Percentiles rank a stretch among this genome's conserved stretches.
Conservation (phyloP, 306 rosid species). For the Castanopsis chinensis region DNA sequence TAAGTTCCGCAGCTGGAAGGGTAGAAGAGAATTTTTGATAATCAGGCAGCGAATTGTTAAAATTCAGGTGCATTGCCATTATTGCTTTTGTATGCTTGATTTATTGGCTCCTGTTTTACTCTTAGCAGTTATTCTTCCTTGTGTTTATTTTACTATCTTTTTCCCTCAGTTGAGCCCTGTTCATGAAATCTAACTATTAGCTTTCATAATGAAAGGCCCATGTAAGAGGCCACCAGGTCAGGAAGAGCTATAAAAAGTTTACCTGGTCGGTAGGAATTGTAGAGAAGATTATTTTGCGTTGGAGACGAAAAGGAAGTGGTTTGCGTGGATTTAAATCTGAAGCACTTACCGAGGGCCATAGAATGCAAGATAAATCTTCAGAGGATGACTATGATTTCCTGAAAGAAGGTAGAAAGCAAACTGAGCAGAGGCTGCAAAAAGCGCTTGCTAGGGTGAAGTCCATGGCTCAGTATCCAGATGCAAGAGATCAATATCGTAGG, state of each 20-base stretch:
- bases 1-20: slow-evolving; percentile 81
- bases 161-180: neutral
- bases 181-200: slow-evolving; percentile 17
- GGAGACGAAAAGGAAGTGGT: slow-evolving; percentile 89
- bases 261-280: slow-evolving; percentile 83
- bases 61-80: slow-evolving; percentile 60
- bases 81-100: neutral
- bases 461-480: slow-evolving; percentile 89
- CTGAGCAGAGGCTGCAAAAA: slow-evolving; percentile 75
- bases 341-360: slow-evolving; percentile 35
- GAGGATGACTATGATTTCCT: slow-evolving; percentile 73
- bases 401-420: slow-evolving; percentile 79
- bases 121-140: neutral
- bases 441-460: slow-evolving; percentile 91
- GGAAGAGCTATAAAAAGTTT: slow-evolving; percentile 61
- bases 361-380: slow-evolving; percentile 34
- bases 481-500: slow-evolving; percentile 81
- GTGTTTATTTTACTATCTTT: neutral
- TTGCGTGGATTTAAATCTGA: slow-evolving; percentile 82
- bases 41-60: slow-evolving; percentile 70
- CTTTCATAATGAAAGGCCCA: slow-evolving; percentile 56
- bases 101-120: neutral
- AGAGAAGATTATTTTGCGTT: slow-evolving; percentile 79
- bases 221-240: slow-evolving; percentile 90
- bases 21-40: slow-evolving; percentile 68